These are phyloP conservation scores for Aphanomyces astaci DNA, from an alignment of 352 stramenopile species.

Conservation along the genomic window DNA sequence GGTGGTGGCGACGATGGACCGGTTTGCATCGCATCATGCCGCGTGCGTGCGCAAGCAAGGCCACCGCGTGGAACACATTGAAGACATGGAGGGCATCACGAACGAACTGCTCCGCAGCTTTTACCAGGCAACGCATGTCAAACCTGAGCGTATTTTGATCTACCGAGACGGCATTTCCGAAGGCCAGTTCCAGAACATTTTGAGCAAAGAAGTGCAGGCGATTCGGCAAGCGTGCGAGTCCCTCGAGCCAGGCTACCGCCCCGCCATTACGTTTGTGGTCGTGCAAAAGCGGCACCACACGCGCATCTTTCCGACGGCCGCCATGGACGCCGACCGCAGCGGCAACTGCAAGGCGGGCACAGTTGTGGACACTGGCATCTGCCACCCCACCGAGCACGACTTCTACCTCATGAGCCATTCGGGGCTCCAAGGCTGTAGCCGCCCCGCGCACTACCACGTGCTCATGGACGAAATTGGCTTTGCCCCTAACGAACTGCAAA, in stretches of 20 bases:
- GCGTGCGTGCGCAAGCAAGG: conserved; percentile 64
- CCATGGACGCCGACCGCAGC: conserved; percentile 44
- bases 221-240: conserved; percentile 57
- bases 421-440: conserved; percentile 73
- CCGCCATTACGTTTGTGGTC: conserved; percentile 78
- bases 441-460: conserved; percentile 79
- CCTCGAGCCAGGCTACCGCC: conserved; percentile 50
- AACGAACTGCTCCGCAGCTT: conserved; percentile 65
- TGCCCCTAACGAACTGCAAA: conserved; percentile 57
- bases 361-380: conserved; percentile 79
- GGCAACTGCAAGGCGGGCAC: conserved; percentile 69
- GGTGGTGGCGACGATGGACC: conserved; percentile 74
- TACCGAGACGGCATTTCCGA: conserved; percentile 84
- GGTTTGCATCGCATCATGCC: conserved; percentile 59
- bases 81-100: conserved; percentile 51
- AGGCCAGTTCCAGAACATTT: conserved; percentile 75
- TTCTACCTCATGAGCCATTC: conserved; percentile 85
- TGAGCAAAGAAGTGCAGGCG: conserved; percentile 67
- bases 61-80: conserved; percentile 70
- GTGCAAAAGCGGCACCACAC: conserved; percentile 87
- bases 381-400: conserved; percentile 77
- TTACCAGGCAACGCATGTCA: conserved; percentile 44
- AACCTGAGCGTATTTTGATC: conserved; percentile 72
- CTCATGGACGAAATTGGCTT: conserved; percentile 69
- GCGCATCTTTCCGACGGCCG: conserved; percentile 48